Conservation (phyloP, 768 basidiomycete species). For the Podaxis carcinomalis region DNA sequence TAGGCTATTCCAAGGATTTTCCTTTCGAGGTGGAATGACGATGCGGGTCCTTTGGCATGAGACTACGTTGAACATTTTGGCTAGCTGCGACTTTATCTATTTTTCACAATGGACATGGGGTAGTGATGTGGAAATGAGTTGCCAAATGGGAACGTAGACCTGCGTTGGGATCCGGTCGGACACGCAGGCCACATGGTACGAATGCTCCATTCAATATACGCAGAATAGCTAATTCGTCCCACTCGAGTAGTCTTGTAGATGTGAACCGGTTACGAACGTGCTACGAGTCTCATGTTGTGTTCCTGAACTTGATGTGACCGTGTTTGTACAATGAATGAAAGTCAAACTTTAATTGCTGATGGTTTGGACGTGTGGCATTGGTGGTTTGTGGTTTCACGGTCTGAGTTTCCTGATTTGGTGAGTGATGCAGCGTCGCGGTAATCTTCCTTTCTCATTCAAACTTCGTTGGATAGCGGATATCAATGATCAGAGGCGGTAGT, state of each 20-base stretch:
- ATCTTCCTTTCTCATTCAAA: background rate
- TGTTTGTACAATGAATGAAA: background rate
- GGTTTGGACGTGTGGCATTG: background rate
- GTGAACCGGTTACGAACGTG: no score
- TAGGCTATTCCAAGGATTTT: no score
- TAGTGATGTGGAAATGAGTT: no score
- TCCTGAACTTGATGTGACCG: background rate
- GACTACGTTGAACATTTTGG: background rate
- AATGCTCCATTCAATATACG: no score
- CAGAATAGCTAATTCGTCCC: no score
- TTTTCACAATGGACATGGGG: background rate
- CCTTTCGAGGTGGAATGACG: background rate
- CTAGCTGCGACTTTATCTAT: background rate
- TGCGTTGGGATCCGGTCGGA: no score
- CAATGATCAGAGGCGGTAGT: background rate
- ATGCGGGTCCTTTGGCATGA: background rate
- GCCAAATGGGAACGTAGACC: no score
- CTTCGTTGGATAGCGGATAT: background rate
- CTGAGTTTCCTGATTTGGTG: background rate
- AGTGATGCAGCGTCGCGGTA: background rate
- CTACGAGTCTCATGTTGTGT: no score
- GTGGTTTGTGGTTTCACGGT: background rate
- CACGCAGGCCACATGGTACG: no score
- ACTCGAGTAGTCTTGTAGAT: no score
- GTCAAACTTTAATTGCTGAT: background rate